phyloP scores from a whole-genome alignment of 2,329 filamentous ascomycete genomes.

The Aspergillus novofumigatus region DNA sequence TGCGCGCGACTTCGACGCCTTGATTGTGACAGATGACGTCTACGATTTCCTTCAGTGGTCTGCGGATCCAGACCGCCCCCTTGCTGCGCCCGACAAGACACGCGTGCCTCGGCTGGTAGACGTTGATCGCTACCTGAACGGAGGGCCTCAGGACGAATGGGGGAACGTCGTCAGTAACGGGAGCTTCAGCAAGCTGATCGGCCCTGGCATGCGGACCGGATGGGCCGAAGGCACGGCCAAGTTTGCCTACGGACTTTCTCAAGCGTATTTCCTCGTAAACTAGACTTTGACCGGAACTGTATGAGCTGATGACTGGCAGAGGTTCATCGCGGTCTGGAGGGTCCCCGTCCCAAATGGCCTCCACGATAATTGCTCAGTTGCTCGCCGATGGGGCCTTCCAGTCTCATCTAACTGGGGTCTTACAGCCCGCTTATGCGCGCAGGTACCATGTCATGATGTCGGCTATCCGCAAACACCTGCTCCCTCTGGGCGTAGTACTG shows the following conservation, averaged over 20 bases:
- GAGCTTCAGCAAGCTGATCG: conserved; percentile 83
- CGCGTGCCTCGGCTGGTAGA: conserved; percentile 70
- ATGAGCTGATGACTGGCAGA: conserved; percentile 26
- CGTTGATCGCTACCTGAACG: conserved; percentile 66
- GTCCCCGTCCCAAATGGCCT: conserved; percentile 56
- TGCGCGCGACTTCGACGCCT: conserved; percentile 72
- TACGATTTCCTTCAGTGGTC: conserved; percentile 91
- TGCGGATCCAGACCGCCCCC: conserved; percentile 22
- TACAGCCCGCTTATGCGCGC: conserved; percentile 54
- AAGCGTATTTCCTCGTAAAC: conserved; percentile 45
- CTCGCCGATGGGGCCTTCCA: conserved; percentile 51
- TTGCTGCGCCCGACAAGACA: conserved; percentile 35
- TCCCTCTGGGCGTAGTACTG: conserved; percentile 56
- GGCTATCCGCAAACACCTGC: conserved; percentile 57
- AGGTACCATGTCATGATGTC: conserved; percentile 54
- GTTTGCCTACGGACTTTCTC: conserved; percentile 56
- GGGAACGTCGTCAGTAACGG: conserved; percentile 83
- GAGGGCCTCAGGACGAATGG: conserved; percentile 59
- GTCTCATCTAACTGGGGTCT: conserved; percentile 47
- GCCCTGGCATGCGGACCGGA: conserved; percentile 77
- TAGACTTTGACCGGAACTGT: conserved; percentile 5
- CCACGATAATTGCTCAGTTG: conserved; percentile 54
- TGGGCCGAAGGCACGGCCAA: conserved; percentile 74
- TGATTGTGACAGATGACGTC: conserved; percentile 87
- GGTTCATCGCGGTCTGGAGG: conserved; percentile 58